Evolutionary conservation across 2,329 filamentous ascomycete species (phyloP), one percentile per base, ranked within the genome.

Genomic region (Cladosporium sp.): DNA sequence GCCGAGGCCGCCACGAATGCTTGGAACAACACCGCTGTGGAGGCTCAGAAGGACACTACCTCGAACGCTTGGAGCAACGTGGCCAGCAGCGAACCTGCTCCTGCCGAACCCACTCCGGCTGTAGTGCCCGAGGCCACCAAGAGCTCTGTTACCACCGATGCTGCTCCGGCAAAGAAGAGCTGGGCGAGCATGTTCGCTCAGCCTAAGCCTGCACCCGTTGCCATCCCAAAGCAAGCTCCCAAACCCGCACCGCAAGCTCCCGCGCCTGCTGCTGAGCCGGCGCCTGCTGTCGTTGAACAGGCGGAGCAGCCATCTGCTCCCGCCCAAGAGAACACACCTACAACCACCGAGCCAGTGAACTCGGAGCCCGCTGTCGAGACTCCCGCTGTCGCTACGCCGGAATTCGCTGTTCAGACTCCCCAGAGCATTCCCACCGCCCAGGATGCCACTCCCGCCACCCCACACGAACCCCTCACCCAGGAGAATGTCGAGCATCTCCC

Each of bases 401-500:
- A 48, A 36, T 29, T 33, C 16, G 25, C 39, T 7, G 40, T 36
- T 8, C 32, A 50, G 41, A 43, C 48, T 38, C 48, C 40, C 18
- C 25, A 43, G 48, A 50, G 39, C 19, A 39, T 25, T 9, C 32
- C 48, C 38, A 32, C 40, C 29, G 40, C 38, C 15, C 48, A 55
- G 29, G 46, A 54, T 12, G 50, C 41, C 22, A 48, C 54, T 18
- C 69, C 92, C 39, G 78, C 79, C 41, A 85, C 87, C 13, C 80
- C 88, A 19, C 85, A 86, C 70, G 88, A 90, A 67, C 83, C 91
- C 62, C 79, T 97, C 57, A 97, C 92, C 22, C 84, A 92, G 72
- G 85, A 84, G 60, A 97, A 97, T 70, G 85, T 97, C 51, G 91
- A 95, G 68, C 88, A 92, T 71, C 78, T 97, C 59, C 85, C 84